Base-by-base conservation (phyloP, 192 early-diverging fungal genomes). In the Rhizoclosmatium globosum region DNA sequence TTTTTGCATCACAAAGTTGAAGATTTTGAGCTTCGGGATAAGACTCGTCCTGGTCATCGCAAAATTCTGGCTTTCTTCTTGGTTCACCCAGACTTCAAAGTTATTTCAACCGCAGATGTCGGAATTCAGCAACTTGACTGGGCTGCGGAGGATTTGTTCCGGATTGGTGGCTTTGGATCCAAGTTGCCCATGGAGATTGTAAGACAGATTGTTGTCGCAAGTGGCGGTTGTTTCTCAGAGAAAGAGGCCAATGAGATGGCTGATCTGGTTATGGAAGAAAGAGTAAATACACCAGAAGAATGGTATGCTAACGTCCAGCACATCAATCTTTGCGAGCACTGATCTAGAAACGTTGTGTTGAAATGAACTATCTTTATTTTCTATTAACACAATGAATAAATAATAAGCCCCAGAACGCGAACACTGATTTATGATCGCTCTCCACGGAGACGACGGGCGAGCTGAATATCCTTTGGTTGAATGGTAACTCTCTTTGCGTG, bases 401-500 rank as follows among this genome's bases (percentile, higher is more conserved):
- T n/a, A n/a, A n/a, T n/a, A n/a, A n/a, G n/a, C n/a, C n/a, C n/a
- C n/a, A n/a, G n/a, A n/a, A n/a, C n/a, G n/a, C n/a, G n/a, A n/a
- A n/a, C n/a, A n/a, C n/a, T n/a, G n/a, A n/a, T n/a, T 71, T 15
- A 71, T 7, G 70, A 71, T 21, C 70, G 17, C 50, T 71, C 70
- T 56, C 91, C 66, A 84, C 88, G 67, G 82, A 99, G 95, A 91
- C 97, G 94, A 77, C 95, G 94, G 76, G 97, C 97, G 76, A 98
- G 90, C 88, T 98, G 97, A 85, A 99, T 94, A 86, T 98, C 96
- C 91, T 96, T 96, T 83, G 95, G 96, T 86, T 97, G 96, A 89
- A 99, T 98, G 83, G 96, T 99, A 82, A 97, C 95, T 86, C 97
- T 93, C 91, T 97, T 96, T 84, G 95, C 96, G 87, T 97, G 97